A percentile compares a stretch with the other conserved stretches of the same genome.
These are phyloP conservation scores for Chaetomium sp. DNA, from an alignment of 2,329 filamentous ascomycete genomes.

Conservation along the genomic window DNA sequence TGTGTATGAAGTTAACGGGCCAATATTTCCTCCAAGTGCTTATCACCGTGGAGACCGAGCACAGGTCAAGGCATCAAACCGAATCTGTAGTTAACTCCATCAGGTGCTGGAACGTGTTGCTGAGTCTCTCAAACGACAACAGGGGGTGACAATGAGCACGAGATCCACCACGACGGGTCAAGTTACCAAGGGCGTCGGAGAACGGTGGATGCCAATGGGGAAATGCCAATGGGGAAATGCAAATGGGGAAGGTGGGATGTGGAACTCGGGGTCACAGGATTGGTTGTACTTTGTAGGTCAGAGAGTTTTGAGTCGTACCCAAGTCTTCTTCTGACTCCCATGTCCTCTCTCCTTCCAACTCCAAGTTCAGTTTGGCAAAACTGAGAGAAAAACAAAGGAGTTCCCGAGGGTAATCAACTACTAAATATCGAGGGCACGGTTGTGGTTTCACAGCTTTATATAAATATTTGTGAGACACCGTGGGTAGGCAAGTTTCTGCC, in stretches of 20 bases:
- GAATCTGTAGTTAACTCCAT: too few species aligned
- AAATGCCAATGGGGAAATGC: neutral
- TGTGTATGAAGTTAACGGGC: neutral
- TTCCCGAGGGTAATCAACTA: neutral
- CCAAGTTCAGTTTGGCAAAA: neutral
- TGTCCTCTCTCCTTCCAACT: neutral
- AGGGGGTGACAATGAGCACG: neutral
- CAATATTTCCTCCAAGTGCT: neutral
- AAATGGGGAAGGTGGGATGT: constrained; percentile 16
- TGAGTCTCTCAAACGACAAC: neutral
- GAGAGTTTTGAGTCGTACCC: neutral
- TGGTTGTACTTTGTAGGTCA: constrained; percentile 3
- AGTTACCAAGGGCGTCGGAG: neutral
- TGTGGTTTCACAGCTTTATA: neutral
- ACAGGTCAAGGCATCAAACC: neutral
- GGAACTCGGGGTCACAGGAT: constrained; percentile 17
- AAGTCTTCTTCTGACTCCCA: too few species aligned
- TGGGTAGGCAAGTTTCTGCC: neutral
- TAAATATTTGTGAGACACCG: neutral
- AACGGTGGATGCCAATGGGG: constrained; percentile 13
- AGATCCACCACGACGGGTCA: neutral
- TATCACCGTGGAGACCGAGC: neutral
- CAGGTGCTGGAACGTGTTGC: too few species aligned
- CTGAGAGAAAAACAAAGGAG: neutral
- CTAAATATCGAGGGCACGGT: neutral